Evolutionary conservation across 2,329 filamentous ascomycete species (phyloP).

Genomic region (Oidium heveae): DNA sequence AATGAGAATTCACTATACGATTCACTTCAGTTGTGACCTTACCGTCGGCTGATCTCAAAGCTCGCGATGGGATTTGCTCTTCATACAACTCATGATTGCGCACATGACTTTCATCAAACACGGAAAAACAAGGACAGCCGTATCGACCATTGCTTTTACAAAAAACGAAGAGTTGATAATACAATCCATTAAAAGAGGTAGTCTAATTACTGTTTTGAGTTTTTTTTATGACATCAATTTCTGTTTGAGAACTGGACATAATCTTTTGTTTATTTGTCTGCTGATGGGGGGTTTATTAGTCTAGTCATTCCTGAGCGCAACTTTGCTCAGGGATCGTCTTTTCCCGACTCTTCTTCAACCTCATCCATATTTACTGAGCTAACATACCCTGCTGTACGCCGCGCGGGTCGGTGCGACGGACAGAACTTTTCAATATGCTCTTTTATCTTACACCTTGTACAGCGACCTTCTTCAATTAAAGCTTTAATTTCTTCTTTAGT

Average conservation of each 20-base stretch:
- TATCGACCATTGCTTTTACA: background rate
- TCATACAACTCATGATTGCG: background rate
- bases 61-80: background rate
- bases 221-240: background rate
- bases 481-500: background rate
- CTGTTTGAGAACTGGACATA: too few species aligned
- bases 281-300: background rate
- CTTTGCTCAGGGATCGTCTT: background rate
- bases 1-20: background rate
- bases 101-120: conserved; percentile 1
- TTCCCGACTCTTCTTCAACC: background rate
- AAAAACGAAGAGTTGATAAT: background rate
- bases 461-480: background rate
- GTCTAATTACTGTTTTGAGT: background rate
- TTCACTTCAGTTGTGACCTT: background rate
- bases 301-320: background rate
- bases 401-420: background rate
- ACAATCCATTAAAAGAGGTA: background rate
- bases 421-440: background rate
- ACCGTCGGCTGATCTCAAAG: background rate
- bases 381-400: background rate
- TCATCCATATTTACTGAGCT: background rate
- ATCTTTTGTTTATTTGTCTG: too few species aligned
- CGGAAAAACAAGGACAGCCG: background rate
- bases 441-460: background rate